phyloP scores from a whole-genome alignment of 2,329 filamentous ascomycete genomes.

The Ceratocystis lukuohia region DNA sequence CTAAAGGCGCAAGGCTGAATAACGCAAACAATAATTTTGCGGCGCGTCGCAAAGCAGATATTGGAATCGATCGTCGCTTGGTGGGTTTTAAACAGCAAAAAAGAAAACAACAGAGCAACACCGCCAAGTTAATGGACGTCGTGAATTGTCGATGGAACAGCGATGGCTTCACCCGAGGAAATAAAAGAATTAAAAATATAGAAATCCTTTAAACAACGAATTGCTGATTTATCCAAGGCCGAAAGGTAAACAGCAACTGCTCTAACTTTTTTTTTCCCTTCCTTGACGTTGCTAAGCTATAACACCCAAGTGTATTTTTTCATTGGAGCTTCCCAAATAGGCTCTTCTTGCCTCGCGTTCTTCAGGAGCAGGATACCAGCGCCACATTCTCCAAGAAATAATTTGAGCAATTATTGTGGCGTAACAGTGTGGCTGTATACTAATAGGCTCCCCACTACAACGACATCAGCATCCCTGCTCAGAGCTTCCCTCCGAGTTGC shows the following conservation, averaged over 20 bases:
- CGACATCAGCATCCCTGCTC: not conserved
- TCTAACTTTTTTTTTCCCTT: not conserved
- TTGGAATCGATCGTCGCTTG: not conserved
- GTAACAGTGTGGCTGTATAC: not conserved
- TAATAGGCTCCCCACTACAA: not conserved
- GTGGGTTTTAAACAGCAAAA: not conserved
- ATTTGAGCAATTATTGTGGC: not conserved
- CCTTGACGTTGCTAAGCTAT: not conserved
- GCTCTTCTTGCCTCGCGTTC: slow-evolving; percentile 13
- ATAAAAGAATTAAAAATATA: not conserved
- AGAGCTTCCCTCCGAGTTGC: not conserved
- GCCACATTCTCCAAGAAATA: slow-evolving; percentile 8
- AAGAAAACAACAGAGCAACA: not conserved
- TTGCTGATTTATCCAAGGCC: not conserved
- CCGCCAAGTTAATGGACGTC: not conserved
- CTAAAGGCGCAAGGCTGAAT: slow-evolving; percentile 13
- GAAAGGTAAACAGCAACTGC: not conserved
- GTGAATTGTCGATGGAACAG: not conserved
- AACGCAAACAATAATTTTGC: not conserved
- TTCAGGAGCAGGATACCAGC: not conserved
- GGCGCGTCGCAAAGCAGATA: not conserved
- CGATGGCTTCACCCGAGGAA: not conserved
- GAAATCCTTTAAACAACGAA: not conserved
- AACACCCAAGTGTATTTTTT: not conserved
- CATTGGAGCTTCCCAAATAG: not conserved